These are phyloP conservation scores for Rhododendron ferrugineum DNA, from an alignment of 148 eudicot species.

Conservation along the genomic window DNA sequence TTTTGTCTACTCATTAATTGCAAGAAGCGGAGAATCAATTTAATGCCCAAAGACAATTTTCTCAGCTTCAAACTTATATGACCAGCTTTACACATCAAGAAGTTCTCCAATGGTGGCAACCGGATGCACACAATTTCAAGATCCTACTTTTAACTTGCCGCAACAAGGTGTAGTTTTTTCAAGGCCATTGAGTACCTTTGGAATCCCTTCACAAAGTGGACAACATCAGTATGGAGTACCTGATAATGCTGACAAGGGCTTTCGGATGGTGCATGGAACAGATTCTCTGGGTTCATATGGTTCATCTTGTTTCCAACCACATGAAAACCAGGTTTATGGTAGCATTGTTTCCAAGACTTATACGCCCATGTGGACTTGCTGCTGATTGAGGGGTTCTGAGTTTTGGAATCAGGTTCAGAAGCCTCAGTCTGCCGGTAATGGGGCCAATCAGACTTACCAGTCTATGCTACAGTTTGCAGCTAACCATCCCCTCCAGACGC, in stretches of 20 bases:
- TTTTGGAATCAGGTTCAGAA: slow-evolving; percentile 34
- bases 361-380: slow-evolving; percentile 20
- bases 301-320: slow-evolving; percentile 17
- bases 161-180: slow-evolving; percentile 43
- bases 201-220: slow-evolving; percentile 31
- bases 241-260: slow-evolving; percentile 36
- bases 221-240: slow-evolving; percentile 31
- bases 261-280: slow-evolving; percentile 32
- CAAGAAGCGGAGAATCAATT: slow-evolving; percentile 40
- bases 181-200: slow-evolving; percentile 22
- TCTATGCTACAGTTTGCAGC: slow-evolving; percentile 85
- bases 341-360: slow-evolving; percentile 27
- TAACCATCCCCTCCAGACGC: slow-evolving; percentile 30
- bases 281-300: slow-evolving; percentile 37
- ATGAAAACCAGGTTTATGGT: slow-evolving; percentile 24
- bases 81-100: slow-evolving; percentile 21
- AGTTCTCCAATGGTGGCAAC: slow-evolving; percentile 23
- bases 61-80: slow-evolving; percentile 24
- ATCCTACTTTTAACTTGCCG: slow-evolving; percentile 32
- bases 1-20: slow-evolving; percentile 15
- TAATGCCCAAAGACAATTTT: slow-evolving; percentile 23
- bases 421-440: slow-evolving; percentile 35
- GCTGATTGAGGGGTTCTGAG: slow-evolving; percentile 25
- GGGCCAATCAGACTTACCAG: slow-evolving; percentile 55
- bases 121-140: slow-evolving; percentile 38